Conservation (phyloP, 164 flowering plant species). For the Vitis riparia region DNA sequence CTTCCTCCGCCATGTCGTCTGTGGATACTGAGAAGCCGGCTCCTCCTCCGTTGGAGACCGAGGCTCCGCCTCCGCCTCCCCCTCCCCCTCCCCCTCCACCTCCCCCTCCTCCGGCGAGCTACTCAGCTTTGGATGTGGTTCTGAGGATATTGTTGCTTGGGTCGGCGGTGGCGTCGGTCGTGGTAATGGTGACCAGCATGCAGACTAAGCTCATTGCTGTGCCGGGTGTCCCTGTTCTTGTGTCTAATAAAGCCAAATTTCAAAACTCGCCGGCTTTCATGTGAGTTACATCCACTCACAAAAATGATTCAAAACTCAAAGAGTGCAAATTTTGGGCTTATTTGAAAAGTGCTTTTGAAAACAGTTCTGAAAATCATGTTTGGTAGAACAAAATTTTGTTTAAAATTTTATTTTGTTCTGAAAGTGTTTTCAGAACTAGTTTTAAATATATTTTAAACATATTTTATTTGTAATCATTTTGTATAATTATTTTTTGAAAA, state of each 20-base stretch:
- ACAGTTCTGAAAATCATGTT: not conserved
- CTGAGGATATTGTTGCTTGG: constrained; percentile 40
- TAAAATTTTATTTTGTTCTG: too few relatives aligned
- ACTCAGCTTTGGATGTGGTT: constrained; percentile 17
- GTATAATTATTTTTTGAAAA: too few relatives aligned
- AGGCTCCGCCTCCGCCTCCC: not conserved
- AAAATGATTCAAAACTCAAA: too few relatives aligned
- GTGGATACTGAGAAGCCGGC: too few relatives aligned
- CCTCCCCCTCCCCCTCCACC: not conserved
- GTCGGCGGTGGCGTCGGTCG: constrained; percentile 25
- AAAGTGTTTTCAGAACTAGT: too few relatives aligned
- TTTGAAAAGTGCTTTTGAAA: not conserved
- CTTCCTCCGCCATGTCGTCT: too few relatives aligned
- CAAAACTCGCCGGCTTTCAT: constrained; percentile 50
- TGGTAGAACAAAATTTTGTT: not conserved
- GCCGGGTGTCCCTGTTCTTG: constrained; percentile 5
- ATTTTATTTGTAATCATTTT: too few relatives aligned
- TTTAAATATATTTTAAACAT: too few relatives aligned
- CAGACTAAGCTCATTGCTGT: constrained; percentile 21
- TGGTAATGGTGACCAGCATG: constrained; percentile 48
- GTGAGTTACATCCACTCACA: constrained; percentile 23
- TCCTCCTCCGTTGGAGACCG: not conserved
- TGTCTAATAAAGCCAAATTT: constrained; percentile 32
- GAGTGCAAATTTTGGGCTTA: too few relatives aligned
- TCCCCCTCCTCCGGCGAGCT: not conserved